A percentile compares a stretch with the other conserved stretches of the same genome.
Conservation (phyloP, 345 rosid genomes). For the Mallotus nudiflorus region DNA sequence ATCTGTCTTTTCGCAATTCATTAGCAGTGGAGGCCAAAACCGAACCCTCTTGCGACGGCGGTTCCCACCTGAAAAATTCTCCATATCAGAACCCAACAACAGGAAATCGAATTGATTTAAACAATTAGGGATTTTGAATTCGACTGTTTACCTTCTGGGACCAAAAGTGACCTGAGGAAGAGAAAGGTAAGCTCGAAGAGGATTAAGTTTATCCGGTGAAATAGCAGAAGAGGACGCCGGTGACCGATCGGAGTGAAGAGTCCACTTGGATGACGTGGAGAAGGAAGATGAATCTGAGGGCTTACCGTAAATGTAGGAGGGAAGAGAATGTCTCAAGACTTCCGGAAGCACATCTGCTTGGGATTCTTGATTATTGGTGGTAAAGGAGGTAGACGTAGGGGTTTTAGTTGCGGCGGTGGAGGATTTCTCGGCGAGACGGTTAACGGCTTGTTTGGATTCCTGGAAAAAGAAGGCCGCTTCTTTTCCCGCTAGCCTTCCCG, state of each 20-base stretch:
- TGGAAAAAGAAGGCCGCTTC: conserved; percentile 88
- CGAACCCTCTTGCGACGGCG: conserved; percentile 51
- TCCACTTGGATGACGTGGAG: conserved; percentile 74
- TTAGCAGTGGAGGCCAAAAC: conserved; percentile 76
- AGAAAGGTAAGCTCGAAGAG: conserved; percentile 78
- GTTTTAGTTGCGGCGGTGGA: conserved; percentile 35
- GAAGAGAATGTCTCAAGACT: conserved; percentile 82
- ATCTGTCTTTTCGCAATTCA: conserved; percentile 63
- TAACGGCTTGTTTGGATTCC: conserved; percentile 85
- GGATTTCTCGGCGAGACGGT: conserved; percentile 69
- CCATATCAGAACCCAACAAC: neutral
- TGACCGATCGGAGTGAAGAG: conserved; percentile 42
- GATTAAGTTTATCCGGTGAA: conserved; percentile 66
- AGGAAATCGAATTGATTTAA: neutral
- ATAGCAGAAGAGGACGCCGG: conserved; percentile 27
- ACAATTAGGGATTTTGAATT: neutral
- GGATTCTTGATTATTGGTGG: conserved; percentile 14
- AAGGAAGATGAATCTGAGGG: conserved; percentile 64
- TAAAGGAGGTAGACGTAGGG: neutral
- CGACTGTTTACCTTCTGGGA: conserved; percentile 58
- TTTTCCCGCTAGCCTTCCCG: conserved; percentile 80
- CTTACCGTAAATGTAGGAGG: conserved; percentile 49
- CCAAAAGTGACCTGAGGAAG: conserved; percentile 93
- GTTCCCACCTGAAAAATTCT: conserved; percentile 60
- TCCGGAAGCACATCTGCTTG: conserved; percentile 85